phyloP scores from a whole-genome alignment of 805 yeast species.

The Candida nanaspora region DNA sequence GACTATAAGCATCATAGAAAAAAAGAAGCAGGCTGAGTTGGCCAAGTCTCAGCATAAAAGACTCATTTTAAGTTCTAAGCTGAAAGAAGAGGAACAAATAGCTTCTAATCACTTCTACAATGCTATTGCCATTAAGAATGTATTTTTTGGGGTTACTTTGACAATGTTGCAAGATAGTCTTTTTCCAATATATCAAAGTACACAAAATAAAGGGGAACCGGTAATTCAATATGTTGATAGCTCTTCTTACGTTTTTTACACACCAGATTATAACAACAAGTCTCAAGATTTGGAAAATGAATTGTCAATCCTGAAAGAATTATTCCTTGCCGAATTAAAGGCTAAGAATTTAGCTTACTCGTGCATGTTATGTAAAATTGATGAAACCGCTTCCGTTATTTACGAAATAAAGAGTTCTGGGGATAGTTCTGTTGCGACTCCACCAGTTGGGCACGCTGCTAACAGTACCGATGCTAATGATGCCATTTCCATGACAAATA shows the following conservation, averaged over 20 bases:
- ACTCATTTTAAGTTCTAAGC: constrained; percentile 16
- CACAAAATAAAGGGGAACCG: constrained; percentile 10
- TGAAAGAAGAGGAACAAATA: constrained; percentile 12
- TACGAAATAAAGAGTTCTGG: constrained; percentile 15
- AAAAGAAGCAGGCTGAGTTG: constrained; percentile 20
- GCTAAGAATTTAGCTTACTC: constrained; percentile 41
- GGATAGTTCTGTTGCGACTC: background rate
- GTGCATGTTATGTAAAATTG: constrained; percentile 38
- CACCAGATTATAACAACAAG: constrained; percentile 26
- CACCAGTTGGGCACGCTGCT: background rate
- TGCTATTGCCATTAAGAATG: constrained; percentile 46
- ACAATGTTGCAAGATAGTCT: constrained; percentile 33
- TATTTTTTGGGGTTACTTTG: constrained; percentile 45
- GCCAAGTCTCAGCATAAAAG: constrained; percentile 21
- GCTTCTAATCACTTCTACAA: constrained; percentile 31
- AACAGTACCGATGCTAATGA: background rate
- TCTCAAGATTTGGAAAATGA: constrained; percentile 35
- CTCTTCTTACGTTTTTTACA: constrained; percentile 33
- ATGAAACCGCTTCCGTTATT: constrained; percentile 27
- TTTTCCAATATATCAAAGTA: constrained; percentile 11
- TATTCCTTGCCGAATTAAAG: constrained; percentile 26
- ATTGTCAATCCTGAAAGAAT: constrained; percentile 32
- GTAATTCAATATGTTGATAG: constrained; percentile 34
- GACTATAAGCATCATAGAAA: constrained; percentile 29
- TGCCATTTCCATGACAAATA: background rate